Evolutionary conservation across 805 yeast genomes (phyloP), one percentile per base, ranked within the genome.

Genomic region (Ogataea wickerhamii): DNA sequence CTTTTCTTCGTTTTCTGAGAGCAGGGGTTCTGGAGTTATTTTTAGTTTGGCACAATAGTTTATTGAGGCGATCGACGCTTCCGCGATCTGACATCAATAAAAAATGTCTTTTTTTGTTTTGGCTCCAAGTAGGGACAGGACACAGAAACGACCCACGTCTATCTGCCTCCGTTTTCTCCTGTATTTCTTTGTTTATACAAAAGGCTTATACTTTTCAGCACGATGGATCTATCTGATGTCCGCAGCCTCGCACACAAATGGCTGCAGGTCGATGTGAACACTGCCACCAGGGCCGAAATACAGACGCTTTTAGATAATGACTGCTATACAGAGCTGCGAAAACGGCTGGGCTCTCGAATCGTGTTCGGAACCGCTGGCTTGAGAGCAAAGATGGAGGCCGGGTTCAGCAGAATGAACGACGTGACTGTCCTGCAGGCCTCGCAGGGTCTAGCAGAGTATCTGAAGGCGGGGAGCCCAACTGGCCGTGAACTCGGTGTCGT

Each of bases 351-450:
- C 30, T 49, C 53, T n/a, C 63, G 96, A 37, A 81, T 89, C 19
- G 66, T 78, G 10, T 91, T 91, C 61, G 98, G 98, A 0, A 91
- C 98, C 0, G 96, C 98, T 2, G 98, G 97, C 0, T 73, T 93
- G 33, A 68, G 98, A 19, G 76, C 95, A 2, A 66, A 71, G 17
- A 88, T 93, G 96, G 89, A 80, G 44, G 87, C 96, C 0, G 98
- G 98, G 0, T 88, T 85, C 56, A 74, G 78, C 36, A 75, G 88
- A 49, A 84, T 93, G 91, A 91, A 93, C 60, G 82, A 82, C 45
- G 81, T 91, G 13, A 87, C 96, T 0, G 83, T 91, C 1, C 55
- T 87, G 31, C 98, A 91, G 64, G 89, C 98, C 0, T 79, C 96
- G 0, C 95, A 87, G 51, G 95, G 94, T 1, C 61, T 85, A 14